Evolutionary conservation across 495 filamentous ascomycete genomes (phyloP), one percentile per base, ranked within the genome.

Genomic region (Hypoxylon perforatum): DNA sequence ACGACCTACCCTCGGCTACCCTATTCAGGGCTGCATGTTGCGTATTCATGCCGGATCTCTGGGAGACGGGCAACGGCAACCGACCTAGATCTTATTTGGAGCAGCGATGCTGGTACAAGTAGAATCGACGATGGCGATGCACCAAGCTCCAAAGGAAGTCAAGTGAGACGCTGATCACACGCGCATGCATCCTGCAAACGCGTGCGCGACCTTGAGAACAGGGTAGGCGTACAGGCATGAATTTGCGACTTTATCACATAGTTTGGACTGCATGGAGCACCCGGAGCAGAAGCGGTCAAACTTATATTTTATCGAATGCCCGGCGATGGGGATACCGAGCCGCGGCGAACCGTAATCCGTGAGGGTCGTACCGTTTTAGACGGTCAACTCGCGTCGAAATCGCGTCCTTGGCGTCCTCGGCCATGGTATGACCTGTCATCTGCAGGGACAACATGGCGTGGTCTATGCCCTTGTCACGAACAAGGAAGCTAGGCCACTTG

Each of bases 161-260:
- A 47, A 15, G 21, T 25, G 22, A 47, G 45, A 47, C 22, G 45
- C 45, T 25, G 45, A 47, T 47, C 45, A 12, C 45, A 47, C 22
- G 22, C 45, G 17, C 11, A 11, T 25, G 22, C 19, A 47, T 28
- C 21, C 19, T 47, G 21, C n/a, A 47, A 25, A 25, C n/a, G 21
- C 21, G 21, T 25, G 22, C 45, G 21, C 45, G 19, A 23, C 5
- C 45, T 28, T 15, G n/a, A 4, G 21, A 28, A 11, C 10, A 47
- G 19, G 45, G 45, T 21, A 47, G 45, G 3, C 45, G 45, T 47
- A 14, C 3, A 47, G 19, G 9, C 17, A 47, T 47, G n/a, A 45
- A 9, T 25, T 19, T 28, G 45, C 45, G 21, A 25, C 19, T 47
- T 22, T 28, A 47, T 15, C 22, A 47, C 19, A 9, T 17, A 17